Percentiles rank a stretch among this genome's conserved stretches.
phyloP scores from a whole-genome alignment of 805 yeast genomes.

The Blastobotrys americana region DNA sequence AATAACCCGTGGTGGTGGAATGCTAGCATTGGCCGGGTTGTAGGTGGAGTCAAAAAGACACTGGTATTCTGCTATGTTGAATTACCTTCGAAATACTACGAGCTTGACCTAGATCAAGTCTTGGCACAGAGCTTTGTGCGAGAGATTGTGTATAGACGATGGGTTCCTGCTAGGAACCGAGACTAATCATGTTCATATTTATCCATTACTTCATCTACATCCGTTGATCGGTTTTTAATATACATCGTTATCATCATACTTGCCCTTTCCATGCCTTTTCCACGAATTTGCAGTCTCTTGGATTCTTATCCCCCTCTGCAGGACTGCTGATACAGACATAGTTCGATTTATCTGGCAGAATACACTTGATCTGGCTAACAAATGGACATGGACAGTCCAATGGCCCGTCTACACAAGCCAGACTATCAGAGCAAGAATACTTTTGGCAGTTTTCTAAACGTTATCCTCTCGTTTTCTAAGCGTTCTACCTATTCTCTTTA shows the following conservation, averaged over 20 bases:
- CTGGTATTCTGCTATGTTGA: slow-evolving; percentile 64
- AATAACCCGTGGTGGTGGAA: slow-evolving; percentile 49
- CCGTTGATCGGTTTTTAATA: no score
- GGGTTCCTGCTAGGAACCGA: slow-evolving; percentile 81
- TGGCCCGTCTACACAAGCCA: slow-evolving; percentile 62
- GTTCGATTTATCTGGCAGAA: slow-evolving; percentile 56
- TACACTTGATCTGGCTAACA: slow-evolving; percentile 74
- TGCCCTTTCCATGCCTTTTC: slow-evolving; percentile 58
- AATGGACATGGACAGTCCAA: slow-evolving; percentile 85
- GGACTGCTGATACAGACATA: slow-evolving; percentile 83
- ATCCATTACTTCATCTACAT: no score
- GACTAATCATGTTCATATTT: no score
- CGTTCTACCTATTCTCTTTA: no score
- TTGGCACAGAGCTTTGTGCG: slow-evolving; percentile 44
- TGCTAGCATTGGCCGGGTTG: slow-evolving; percentile 67
- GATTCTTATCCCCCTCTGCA: slow-evolving; percentile 45
- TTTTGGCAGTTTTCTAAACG: slow-evolving; percentile 42
- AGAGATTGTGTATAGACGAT: slow-evolving; percentile 67
- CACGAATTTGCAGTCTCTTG: slow-evolving; percentile 85
- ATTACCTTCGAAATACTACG: slow-evolving; percentile 32
- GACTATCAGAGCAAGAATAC: slow-evolving; percentile 79
- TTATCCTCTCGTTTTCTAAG: no score
- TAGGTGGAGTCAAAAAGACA: slow-evolving; percentile 79
- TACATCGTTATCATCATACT: no score
- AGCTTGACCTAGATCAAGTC: slow-evolving; percentile 20